Base-by-base conservation (phyloP, 331 rosid genomes). In the Dryas integrifolia region DNA sequence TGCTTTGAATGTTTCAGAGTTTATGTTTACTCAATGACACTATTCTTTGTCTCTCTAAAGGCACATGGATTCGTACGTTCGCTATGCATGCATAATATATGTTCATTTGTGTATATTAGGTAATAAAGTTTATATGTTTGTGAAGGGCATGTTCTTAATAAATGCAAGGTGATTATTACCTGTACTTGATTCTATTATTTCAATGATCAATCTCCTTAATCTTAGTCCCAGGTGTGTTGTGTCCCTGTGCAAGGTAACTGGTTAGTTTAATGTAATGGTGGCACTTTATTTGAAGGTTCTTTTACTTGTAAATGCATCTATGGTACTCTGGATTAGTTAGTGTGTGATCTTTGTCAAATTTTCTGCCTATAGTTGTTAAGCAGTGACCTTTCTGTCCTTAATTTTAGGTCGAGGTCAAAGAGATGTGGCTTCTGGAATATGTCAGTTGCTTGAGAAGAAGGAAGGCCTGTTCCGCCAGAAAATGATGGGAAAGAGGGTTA, bases 401-500 rank as follows among this genome's bases (percentile, higher is more conserved):
- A 66, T 78, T 64, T 62, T 65, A 86, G 92, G 76, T 77, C 83
- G 44, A 79, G 92, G 82, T 62, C 77, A 82, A 85, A 82, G 62
- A 78, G 90, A 86, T 18, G 81, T 55, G 14, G 73, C 83, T 71
- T 48, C 87, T 65, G 98, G 98, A 59, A 88, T 91, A 81, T 84
- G 92, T 81, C 98, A 94, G 83, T 78, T 94, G 83, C 82, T 94
- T 80, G 97, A 94, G 79, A 94, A 94, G 89, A 94, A 94, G 79
- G 98, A 89, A 75, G 98, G 98, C 73, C 71, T 94, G 75, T 94
- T 94, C 76, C 96, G 98, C 66, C 98, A 94, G 86, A 94, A 94
- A 85, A 94, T 94, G 98, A 94, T 94, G 98, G 97, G 97, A 55
- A 94, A 94, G 88, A 88, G 98, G 77, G 98, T 94, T 77, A 94